A percentile compares a stretch with the other conserved stretches of the same genome.
Evolutionary conservation across 2,329 filamentous ascomycete genomes (phyloP).

Genomic region (Graphium sp.): DNA sequence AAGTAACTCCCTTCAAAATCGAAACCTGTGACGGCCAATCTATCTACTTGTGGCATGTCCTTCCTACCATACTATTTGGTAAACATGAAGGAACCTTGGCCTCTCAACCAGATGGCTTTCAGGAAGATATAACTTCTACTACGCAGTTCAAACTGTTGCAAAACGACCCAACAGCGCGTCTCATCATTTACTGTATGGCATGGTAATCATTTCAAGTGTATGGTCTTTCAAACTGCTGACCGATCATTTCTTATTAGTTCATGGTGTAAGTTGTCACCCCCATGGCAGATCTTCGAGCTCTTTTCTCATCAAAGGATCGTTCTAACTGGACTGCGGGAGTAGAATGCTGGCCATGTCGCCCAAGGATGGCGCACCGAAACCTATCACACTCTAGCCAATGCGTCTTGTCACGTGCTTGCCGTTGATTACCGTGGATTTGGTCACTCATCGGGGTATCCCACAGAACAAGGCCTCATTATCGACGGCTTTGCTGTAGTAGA

Average conservation of each 20-base stretch:
- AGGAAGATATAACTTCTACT: slow-evolving; percentile 34
- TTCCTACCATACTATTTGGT: slow-evolving; percentile 63
- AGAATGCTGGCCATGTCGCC: slow-evolving; percentile 77
- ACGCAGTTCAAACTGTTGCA: slow-evolving; percentile 44
- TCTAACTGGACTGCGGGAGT: too few relatives aligned
- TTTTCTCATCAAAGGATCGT: too few relatives aligned
- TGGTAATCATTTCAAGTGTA: slow-evolving; percentile 12
- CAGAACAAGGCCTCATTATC: slow-evolving; percentile 63
- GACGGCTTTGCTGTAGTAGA: slow-evolving; percentile 61
- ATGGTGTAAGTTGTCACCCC: slow-evolving; percentile 39
- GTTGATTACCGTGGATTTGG: slow-evolving; percentile 89
- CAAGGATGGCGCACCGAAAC: slow-evolving; percentile 60
- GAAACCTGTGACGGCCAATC: slow-evolving; percentile 57
- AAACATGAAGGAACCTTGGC: slow-evolving; percentile 50
- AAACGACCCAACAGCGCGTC: slow-evolving; percentile 42
- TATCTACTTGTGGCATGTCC: slow-evolving; percentile 80
- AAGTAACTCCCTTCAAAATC: slow-evolving; percentile 75
- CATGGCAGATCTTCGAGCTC: too few relatives aligned
- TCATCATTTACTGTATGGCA: slow-evolving; percentile 36
- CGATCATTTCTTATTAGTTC: slow-evolving; percentile 24
- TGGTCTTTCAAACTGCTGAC: slow-evolving; percentile 4
- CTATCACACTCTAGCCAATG: slow-evolving; percentile 61
- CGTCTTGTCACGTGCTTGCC: slow-evolving; percentile 64
- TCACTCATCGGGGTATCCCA: slow-evolving; percentile 60
- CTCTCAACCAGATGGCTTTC: slow-evolving; percentile 29